Conservation (phyloP, 805 yeast species). For the Kuraishia ogatae region DNA sequence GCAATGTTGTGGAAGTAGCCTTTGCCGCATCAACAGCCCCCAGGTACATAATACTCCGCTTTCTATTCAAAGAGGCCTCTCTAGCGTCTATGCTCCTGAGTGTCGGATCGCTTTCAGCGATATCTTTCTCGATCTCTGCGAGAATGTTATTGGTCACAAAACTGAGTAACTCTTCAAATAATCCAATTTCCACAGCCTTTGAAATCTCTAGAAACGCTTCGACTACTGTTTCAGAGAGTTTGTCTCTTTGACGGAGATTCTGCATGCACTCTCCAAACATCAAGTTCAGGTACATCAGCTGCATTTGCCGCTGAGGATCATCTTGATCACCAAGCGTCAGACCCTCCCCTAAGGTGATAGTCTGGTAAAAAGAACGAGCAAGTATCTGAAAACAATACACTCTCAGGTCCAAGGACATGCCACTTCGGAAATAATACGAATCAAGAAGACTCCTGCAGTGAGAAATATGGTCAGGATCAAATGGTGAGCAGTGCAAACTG, state of each 20-base stretch:
- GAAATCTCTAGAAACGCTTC: neutral
- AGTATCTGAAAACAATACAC: neutral
- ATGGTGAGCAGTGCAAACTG: constrained; percentile 36
- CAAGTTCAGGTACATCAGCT: neutral
- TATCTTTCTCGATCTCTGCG: neutral
- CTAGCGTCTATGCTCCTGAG: neutral
- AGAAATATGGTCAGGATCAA: constrained; percentile 6
- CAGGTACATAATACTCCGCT: neutral
- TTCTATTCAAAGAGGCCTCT: neutral
- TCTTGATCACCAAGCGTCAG: neutral
- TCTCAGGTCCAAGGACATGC: neutral
- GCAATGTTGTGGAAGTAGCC: neutral
- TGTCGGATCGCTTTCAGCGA: neutral
- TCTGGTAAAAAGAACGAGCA: neutral
- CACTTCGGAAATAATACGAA: neutral
- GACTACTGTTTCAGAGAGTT: neutral
- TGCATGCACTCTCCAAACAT: neutral
- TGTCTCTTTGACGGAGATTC: neutral
- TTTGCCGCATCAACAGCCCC: neutral
- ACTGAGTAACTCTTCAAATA: neutral
- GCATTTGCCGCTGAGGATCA: neutral
- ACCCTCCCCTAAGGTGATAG: neutral
- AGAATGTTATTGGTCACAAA: neutral
- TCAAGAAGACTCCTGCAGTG: neutral
- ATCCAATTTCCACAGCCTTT: neutral